Evolutionary conservation across 106 monocot species (phyloP), one percentile per base, ranked within the genome.

Genomic region (Allium cepa): DNA sequence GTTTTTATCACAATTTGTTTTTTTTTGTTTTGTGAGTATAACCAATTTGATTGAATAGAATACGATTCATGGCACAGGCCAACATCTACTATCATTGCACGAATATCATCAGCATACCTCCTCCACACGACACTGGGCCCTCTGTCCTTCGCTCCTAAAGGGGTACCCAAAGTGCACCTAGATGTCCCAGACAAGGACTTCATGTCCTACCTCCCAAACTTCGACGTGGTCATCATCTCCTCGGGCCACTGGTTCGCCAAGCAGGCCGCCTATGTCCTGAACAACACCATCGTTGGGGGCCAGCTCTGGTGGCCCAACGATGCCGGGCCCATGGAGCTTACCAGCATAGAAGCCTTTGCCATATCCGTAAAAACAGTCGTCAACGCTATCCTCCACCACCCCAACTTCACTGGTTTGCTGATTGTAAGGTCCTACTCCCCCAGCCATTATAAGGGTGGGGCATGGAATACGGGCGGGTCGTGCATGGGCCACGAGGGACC

Each of bases 171-270:
- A 69, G 75, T 93, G 13, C 78, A 82, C 66, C 81, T 93, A 18
- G 88, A 93, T 47, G 9, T 69, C 17, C 86, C 88, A 0, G 93
- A 93, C 58, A 70, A 86, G 26, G 57, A 53, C 47, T 79, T 88
- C 67, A 83, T 93, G 88, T 79, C 85, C 36, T 78, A 77, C 22
- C 72, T 93, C 49, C 93, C 85, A 4, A 75, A 10, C 0, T 86
- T 93, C 11, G 85, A 89, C 61, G 81, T 93, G 1, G 62, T 88
- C 0, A 83, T 93, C 16, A 60, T 93, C 7, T 93, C 92, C 13
- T 93, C 92, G 7, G 92, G 92, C 16, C 92, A 93, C 69, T 93
- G 88, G 92, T 93, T 93, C 66, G 83, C 85, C 11, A 93, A 93
- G 69, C 75, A 72, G 62, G 82, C 88, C 0, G 83, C 73, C 36